phyloP scores from a whole-genome alignment of 1,284 basidiomycete genomes.

The Laetiporus sulphureus region DNA sequence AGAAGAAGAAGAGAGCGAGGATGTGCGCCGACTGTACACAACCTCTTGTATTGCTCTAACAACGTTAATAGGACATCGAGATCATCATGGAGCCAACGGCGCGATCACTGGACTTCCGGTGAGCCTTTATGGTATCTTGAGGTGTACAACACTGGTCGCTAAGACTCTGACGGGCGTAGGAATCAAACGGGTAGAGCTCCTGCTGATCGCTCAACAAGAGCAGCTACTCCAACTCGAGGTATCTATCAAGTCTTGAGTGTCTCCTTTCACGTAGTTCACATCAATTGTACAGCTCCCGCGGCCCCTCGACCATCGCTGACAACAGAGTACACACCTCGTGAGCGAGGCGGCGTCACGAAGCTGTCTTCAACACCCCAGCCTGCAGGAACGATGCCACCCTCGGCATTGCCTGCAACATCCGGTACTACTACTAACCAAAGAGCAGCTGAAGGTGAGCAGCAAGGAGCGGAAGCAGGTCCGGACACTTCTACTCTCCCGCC shows the following conservation, averaged over 20 bases:
- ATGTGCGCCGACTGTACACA: conserved; percentile 27
- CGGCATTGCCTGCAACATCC: conserved; percentile 24
- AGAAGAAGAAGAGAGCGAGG: conserved; percentile 34
- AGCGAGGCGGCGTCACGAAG: conserved; percentile 44
- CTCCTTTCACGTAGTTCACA: neutral
- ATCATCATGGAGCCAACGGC: conserved; percentile 71
- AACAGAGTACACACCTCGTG: conserved; percentile 87
- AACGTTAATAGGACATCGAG: conserved; percentile 61
- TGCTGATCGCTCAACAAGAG: conserved; percentile 25
- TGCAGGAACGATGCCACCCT: conserved; percentile 19
- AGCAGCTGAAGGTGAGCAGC: conserved; percentile 16
- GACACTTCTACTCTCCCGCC: conserved; percentile 61
- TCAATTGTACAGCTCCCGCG: conserved; percentile 8
- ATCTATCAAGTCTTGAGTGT: conserved; percentile 2
- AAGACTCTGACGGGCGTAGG: conserved; percentile 4
- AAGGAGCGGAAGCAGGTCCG: conserved; percentile 29
- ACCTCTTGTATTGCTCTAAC: neutral
- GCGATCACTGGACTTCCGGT: conserved; percentile 72
- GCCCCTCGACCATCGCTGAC: conserved; percentile 59
- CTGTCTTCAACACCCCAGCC: conserved; percentile 21
- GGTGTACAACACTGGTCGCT: conserved; percentile 2
- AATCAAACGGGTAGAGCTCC: conserved; percentile 22
- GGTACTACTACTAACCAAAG: conserved; percentile 15
- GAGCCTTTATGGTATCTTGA: conserved; percentile 17
- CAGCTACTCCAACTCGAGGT: conserved; percentile 36